Conservation (phyloP, 805 yeast species). For the Priceomyces melissophilus region DNA sequence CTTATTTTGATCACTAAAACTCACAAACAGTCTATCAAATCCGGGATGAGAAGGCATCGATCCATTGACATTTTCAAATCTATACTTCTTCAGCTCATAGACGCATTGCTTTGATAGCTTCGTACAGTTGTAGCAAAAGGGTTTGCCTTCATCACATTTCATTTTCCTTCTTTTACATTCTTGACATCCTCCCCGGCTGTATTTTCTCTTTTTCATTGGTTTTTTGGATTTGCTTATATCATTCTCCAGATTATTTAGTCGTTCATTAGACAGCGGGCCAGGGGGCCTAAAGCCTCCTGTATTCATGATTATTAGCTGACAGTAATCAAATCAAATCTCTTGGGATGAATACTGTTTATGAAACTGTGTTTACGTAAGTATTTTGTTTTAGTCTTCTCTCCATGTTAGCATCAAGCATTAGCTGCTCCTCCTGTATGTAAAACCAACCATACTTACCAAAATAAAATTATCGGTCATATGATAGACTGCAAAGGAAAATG, state of each 20-base stretch:
- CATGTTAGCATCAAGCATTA: too few species aligned
- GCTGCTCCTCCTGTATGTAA: too few species aligned
- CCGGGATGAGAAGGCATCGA: not conserved
- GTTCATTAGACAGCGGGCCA: not conserved
- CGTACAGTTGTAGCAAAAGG: conserved; percentile 35
- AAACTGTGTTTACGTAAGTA: too few species aligned
- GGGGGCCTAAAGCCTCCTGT: too few species aligned
- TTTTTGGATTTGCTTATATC: not conserved
- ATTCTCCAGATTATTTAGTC: not conserved
- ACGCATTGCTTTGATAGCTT: conserved; percentile 30
- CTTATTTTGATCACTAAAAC: not conserved
- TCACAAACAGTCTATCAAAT: not conserved
- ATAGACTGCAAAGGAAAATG: not conserved
- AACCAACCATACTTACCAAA: too few species aligned
- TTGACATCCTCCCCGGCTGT: conserved; percentile 38
- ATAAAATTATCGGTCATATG: too few species aligned
- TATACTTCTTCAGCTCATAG: conserved; percentile 16
- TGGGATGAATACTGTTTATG: too few species aligned
- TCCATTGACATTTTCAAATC: conserved; percentile 8
- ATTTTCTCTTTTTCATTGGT: conserved; percentile 32
- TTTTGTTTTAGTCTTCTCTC: too few species aligned
- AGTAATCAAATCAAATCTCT: too few species aligned
- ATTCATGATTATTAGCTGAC: too few species aligned
- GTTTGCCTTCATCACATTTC: conserved; percentile 41
- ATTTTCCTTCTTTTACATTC: conserved; percentile 44